A percentile compares a stretch with the other conserved stretches of the same genome.
These are phyloP conservation scores for Pleurotus eryngii DNA, from an alignment of 768 basidiomycete genomes.

Conservation along the genomic window DNA sequence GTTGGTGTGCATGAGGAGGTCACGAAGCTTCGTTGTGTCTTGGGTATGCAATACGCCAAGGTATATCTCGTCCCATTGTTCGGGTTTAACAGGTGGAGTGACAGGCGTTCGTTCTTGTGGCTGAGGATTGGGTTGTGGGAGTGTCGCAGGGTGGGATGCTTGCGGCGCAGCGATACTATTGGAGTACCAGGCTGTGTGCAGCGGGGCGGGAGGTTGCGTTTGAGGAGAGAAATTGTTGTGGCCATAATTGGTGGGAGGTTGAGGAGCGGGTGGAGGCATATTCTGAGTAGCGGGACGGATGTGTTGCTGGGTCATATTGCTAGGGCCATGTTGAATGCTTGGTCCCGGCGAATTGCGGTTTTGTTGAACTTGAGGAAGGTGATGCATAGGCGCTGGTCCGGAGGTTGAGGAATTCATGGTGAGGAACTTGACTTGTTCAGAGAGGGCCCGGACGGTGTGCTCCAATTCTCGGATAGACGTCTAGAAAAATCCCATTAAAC, in stretches of 20 bases:
- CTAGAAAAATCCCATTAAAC: slow-evolving; percentile 22
- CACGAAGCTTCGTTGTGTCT: slow-evolving; percentile 70
- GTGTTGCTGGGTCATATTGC: slow-evolving; percentile 34
- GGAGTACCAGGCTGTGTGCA: slow-evolving; percentile 61
- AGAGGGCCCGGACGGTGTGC: slow-evolving; percentile 66
- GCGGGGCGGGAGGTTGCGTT: slow-evolving; percentile 32
- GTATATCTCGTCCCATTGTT: slow-evolving; percentile 86
- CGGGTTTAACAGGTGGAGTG: slow-evolving; percentile 53
- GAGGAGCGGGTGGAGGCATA: slow-evolving; percentile 31
- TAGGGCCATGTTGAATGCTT: slow-evolving; percentile 33
- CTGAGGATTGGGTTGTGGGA: slow-evolving; percentile 50
- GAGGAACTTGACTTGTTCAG: slow-evolving; percentile 82
- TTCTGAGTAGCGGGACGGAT: slow-evolving; percentile 35
- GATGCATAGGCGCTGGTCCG: slow-evolving; percentile 34
- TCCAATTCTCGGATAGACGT: slow-evolving; percentile 78
- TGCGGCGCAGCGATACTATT: slow-evolving; percentile 71
- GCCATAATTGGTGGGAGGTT: slow-evolving; percentile 34
- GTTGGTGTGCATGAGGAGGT: slow-evolving; percentile 68
- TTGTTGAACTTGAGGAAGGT: slow-evolving; percentile 37
- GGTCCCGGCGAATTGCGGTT: slow-evolving; percentile 39
- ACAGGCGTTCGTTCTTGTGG: slow-evolving; percentile 24
- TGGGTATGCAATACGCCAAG: slow-evolving; percentile 73
- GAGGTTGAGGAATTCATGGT: slow-evolving; percentile 46
- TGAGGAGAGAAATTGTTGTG: slow-evolving; percentile 34
- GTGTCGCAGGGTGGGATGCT: slow-evolving; percentile 74